These are phyloP conservation scores for Sporodiniella umbellata DNA, from an alignment of 371 early-diverging fungal species.

Conservation along the genomic window DNA sequence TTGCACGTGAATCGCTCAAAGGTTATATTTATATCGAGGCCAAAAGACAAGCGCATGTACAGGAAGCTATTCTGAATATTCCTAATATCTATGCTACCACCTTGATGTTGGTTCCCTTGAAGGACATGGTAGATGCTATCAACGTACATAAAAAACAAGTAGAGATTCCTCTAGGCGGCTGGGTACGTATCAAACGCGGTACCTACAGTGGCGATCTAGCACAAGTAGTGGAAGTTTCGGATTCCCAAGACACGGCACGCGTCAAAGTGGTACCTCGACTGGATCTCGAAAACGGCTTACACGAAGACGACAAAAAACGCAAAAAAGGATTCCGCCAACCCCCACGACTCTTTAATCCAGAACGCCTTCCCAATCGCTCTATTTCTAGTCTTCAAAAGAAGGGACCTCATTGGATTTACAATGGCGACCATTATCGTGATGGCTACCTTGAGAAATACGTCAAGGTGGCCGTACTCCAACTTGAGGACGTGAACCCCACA, in stretches of 20 bases:
- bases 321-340: constrained; percentile 61
- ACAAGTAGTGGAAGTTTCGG: constrained; percentile 80
- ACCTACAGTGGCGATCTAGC: constrained; percentile 96
- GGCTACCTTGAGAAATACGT: constrained; percentile 92
- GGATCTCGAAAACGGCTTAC: constrained; percentile 47
- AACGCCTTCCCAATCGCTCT: constrained; percentile 46
- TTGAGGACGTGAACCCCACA: constrained; percentile 83
- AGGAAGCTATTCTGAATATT: constrained; percentile 69
- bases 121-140: constrained; percentile 95
- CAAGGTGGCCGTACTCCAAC: constrained; percentile 72
- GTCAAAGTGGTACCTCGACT: constrained; percentile 92
- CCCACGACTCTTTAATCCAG: constrained; percentile 77
- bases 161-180: constrained; percentile 76
- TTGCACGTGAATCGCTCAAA: constrained; percentile 84
- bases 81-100: constrained; percentile 73
- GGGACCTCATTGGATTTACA: constrained; percentile 73
- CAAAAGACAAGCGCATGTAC: constrained; percentile 79
- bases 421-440: constrained; percentile 78
- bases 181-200: constrained; percentile 95
- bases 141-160: constrained; percentile 68
- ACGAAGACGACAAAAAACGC: constrained; percentile 45
- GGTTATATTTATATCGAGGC: constrained; percentile 99
- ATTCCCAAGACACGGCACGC: constrained; percentile 74
- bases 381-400: constrained; percentile 47
- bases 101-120: constrained; percentile 87